phyloP scores from a whole-genome alignment of 805 yeast species.

The Candida verbasci region DNA sequence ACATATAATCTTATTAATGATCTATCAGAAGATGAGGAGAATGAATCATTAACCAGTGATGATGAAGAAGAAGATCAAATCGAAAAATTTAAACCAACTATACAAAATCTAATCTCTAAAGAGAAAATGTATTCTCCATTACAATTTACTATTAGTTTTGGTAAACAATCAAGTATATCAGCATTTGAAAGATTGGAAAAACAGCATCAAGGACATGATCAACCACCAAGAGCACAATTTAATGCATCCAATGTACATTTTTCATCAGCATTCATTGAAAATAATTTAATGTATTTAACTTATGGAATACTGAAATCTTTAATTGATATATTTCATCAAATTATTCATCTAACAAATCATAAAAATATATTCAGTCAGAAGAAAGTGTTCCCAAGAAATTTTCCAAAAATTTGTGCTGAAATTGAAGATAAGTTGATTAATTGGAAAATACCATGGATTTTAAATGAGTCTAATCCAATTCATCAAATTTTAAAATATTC shows the following conservation, averaged over 20 bases:
- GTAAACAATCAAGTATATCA: slow-evolving; percentile 8
- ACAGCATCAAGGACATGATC: no score
- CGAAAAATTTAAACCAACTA: slow-evolving; percentile 20
- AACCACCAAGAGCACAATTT: not conserved
- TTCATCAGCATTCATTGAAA: slow-evolving; percentile 13
- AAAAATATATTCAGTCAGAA: slow-evolving; percentile 39
- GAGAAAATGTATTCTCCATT: slow-evolving; percentile 14
- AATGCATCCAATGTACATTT: not conserved
- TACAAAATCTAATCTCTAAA: slow-evolving; percentile 13
- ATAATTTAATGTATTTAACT: slow-evolving; percentile 32
- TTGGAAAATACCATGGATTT: slow-evolving; percentile 44
- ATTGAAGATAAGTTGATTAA: slow-evolving; percentile 44
- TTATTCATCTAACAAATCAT: slow-evolving; percentile 47
- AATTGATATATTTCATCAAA: slow-evolving; percentile 42
- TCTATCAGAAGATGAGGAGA: slow-evolving; percentile 13
- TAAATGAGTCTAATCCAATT: slow-evolving; percentile 19
- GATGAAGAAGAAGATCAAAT: slow-evolving; percentile 7
- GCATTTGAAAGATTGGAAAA: not conserved
- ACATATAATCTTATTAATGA: slow-evolving; percentile 27
- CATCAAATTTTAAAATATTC: slow-evolving; percentile 33
- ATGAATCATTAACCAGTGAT: slow-evolving; percentile 5
- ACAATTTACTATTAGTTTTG: slow-evolving; percentile 26
- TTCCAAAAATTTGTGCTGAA: slow-evolving; percentile 53
- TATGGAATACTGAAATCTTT: slow-evolving; percentile 47
- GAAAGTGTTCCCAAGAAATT: slow-evolving; percentile 47